These are phyloP conservation scores for Colletotrichum filicis DNA, from an alignment of 2,329 filamentous ascomycete species.

Conservation along the genomic window DNA sequence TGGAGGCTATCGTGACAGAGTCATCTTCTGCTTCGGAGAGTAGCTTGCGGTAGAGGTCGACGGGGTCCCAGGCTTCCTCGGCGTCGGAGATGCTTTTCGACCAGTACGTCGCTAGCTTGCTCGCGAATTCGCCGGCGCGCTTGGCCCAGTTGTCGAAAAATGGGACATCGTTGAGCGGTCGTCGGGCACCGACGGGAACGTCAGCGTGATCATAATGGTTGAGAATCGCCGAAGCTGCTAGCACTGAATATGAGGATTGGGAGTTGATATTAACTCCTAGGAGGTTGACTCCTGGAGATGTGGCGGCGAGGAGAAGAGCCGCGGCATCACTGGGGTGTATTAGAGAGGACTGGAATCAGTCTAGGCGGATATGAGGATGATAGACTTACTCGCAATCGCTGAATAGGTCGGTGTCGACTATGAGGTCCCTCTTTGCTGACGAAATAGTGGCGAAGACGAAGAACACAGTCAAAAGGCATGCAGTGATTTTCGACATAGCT, in stretches of 20 bases:
- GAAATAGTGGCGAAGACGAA: neutral
- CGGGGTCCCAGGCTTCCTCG: slow-evolving; percentile 52
- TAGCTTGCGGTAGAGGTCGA: slow-evolving; percentile 56
- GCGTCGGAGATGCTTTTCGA: slow-evolving; percentile 47
- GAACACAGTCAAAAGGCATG: neutral
- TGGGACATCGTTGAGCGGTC: slow-evolving; percentile 52
- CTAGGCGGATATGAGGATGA: neutral
- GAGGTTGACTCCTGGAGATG: slow-evolving; percentile 48
- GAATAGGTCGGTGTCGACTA: slow-evolving; percentile 59
- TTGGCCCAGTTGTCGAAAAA: slow-evolving; percentile 56
- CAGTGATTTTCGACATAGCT: neutral
- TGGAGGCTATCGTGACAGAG: slow-evolving; percentile 56
- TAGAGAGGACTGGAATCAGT: neutral
- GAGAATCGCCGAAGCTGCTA: slow-evolving; percentile 52
- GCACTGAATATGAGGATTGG: slow-evolving; percentile 52
- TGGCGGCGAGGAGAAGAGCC: slow-evolving; percentile 54
- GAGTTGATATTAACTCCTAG: slow-evolving; percentile 55
- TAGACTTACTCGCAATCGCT: slow-evolving; percentile 55
- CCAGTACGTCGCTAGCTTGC: slow-evolving; percentile 57
- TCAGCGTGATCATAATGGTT: slow-evolving; percentile 50
- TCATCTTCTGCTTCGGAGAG: slow-evolving; percentile 50
- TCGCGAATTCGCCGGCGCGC: slow-evolving; percentile 54
- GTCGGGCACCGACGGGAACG: slow-evolving; percentile 50
- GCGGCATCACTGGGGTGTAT: slow-evolving; percentile 48
- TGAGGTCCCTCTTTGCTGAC: slow-evolving; percentile 46